Conservation (phyloP, 2,329 filamentous ascomycete genomes). For the Trichoderma breve region DNA sequence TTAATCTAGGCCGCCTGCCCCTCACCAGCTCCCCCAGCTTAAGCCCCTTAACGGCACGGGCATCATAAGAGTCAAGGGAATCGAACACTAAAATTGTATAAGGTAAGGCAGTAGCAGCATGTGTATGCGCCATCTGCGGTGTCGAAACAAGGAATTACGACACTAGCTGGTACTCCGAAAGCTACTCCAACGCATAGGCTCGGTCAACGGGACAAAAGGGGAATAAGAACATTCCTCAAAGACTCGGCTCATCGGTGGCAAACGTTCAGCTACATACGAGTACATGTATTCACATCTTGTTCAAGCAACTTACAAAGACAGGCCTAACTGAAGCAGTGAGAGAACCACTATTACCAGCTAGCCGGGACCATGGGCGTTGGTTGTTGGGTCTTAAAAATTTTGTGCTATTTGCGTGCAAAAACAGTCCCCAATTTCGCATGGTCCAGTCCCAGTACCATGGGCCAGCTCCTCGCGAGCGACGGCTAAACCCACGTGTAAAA, state of each 20-base stretch:
- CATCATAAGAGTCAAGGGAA: neutral
- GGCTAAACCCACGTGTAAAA: constrained; percentile 3
- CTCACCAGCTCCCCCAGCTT: neutral
- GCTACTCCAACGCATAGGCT: neutral
- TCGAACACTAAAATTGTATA: neutral
- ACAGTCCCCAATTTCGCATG: neutral
- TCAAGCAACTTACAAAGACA: neutral
- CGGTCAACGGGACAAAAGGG: neutral
- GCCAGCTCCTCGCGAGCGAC: neutral
- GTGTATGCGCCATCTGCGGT: neutral
- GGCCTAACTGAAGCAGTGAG: neutral
- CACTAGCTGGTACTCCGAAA: neutral
- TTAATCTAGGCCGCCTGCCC: neutral
- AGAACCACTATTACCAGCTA: neutral
- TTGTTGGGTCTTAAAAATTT: neutral
- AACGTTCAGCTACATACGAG: neutral
- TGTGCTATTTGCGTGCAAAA: neutral
- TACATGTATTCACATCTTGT: neutral
- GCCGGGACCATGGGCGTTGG: neutral
- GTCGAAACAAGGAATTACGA: neutral
- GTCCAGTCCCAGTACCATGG: constrained; percentile 6
- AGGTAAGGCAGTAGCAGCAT: neutral
- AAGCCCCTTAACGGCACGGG: neutral
- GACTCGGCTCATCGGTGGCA: neutral
- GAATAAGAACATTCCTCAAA: neutral